Base-by-base conservation (phyloP, 2,329 filamentous ascomycete genomes). In the Eurotiales sp. region DNA sequence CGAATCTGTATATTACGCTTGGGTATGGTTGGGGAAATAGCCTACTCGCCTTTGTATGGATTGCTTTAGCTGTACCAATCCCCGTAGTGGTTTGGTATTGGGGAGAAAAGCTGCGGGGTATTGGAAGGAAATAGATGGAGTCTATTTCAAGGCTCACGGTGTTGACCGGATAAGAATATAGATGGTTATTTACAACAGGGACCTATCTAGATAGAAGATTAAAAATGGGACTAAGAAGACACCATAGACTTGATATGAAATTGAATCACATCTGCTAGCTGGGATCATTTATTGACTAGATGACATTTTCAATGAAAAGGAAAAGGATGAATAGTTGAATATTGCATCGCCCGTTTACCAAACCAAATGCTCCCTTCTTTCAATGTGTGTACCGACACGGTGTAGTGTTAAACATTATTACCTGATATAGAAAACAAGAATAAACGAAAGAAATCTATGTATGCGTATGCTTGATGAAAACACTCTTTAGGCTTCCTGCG, bases 11-110 rank as follows among this genome's bases (percentile, higher is more conserved):
- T 54, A 50, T 61, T 1, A 58, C 61, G 0, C 61, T 79, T 1
- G 75, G 74, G 0, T 68, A 76, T 27, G 77, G 75, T 3, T 78
- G 76, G 76, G 77, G 77, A 0, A 78, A 77, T 52, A 72, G 71
- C 64, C 61, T 83, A 66, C 56, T 86, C 63, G 77, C 78, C 58
- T 77, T 83, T 46, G 64, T 83, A 14, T 77, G 75, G 1, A 58
- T 84, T 8, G 77, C 60, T 0, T 60, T 85, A 25, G 50, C 39
- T 34, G 78, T 61, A 8, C 70, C 68, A 0, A 56, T 72, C 11
- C 65, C 68, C 0, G 52, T 69, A 21, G 32, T 69, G 1, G 67
- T 72, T 49, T 66, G 61, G 50, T 47, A 59, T 8, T 70, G 66
- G 51, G 70, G 69, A 6, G 64, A 67, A 48, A 60, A 55, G 27